Evolutionary conservation across 441 rosid species (phyloP).

Genomic region (Croton setiger): DNA sequence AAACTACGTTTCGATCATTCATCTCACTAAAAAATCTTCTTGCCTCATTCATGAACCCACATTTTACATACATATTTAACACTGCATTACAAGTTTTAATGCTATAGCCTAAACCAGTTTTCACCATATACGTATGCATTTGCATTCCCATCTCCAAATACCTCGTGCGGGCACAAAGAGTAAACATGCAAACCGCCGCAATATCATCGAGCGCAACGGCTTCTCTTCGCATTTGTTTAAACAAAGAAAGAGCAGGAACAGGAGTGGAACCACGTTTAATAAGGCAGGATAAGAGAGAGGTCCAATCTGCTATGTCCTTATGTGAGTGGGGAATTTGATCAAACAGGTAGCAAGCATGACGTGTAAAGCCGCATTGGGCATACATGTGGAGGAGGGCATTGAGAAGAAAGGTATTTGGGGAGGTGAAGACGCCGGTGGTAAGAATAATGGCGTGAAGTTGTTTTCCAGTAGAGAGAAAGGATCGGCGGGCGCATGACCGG

Average conservation of each 20-base stretch:
- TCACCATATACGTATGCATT: constrained; percentile 55
- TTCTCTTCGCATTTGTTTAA: constrained; percentile 42
- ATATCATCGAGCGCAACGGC: constrained; percentile 50
- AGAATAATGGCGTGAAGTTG: constrained; percentile 58
- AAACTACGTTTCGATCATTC: constrained; percentile 55
- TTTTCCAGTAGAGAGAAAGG: constrained; percentile 43
- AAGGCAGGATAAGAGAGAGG: constrained; percentile 53
- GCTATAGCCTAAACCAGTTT: constrained; percentile 42
- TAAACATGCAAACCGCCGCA: constrained; percentile 44
- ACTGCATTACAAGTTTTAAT: constrained; percentile 57
- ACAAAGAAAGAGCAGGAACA: constrained; percentile 36
- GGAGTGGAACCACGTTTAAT: constrained; percentile 26
- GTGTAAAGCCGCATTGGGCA: constrained; percentile 34
- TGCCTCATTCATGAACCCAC: constrained; percentile 43
- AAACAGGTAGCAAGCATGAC: constrained; percentile 56
- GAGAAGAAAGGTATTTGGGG: constrained; percentile 45
- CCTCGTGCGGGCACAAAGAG: constrained; percentile 43
- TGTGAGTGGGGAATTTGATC: constrained; percentile 57
- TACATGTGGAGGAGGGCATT: constrained; percentile 63
- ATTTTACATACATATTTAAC: constrained; percentile 73
- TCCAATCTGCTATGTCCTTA: constrained; percentile 73
- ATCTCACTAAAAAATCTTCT: constrained; percentile 45
- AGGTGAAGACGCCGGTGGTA: constrained; percentile 39
- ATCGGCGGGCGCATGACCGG: constrained; percentile 46
- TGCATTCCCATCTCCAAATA: constrained; percentile 49